A percentile compares a stretch with the other conserved stretches of the same genome.
Conservation (phyloP, 345 rosid species). For the Syzygium oleosum region DNA sequence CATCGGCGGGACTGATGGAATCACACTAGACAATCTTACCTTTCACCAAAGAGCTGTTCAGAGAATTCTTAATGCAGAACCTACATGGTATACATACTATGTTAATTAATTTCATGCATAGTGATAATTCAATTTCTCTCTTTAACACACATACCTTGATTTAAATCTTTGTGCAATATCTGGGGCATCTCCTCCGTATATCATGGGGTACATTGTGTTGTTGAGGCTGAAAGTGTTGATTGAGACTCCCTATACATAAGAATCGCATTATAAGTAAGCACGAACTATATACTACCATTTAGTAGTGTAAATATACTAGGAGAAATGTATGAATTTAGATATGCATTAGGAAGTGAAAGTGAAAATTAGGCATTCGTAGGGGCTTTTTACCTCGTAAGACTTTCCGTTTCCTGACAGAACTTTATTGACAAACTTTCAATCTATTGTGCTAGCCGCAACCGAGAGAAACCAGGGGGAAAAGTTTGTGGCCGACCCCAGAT, state of each 20-base stretch:
- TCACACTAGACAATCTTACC: slow-evolving; percentile 30
- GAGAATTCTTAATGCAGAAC: too few species aligned
- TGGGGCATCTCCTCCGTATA: slow-evolving; percentile 5
- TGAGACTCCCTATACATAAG: not conserved
- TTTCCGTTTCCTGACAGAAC: slow-evolving; percentile 28
- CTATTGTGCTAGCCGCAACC: slow-evolving; percentile 28
- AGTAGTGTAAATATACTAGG: too few species aligned
- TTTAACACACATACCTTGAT: slow-evolving; percentile 10
- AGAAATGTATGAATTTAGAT: too few species aligned
- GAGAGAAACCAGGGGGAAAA: slow-evolving; percentile 24
- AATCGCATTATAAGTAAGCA: too few species aligned
- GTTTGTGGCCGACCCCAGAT: not conserved
- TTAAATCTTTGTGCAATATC: slow-evolving; percentile 3
- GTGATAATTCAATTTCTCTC: not conserved
- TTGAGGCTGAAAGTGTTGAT: slow-evolving; percentile 6
- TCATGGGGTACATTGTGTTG: not conserved
- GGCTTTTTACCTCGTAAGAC: slow-evolving; percentile 4
- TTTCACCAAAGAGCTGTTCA: too few species aligned
- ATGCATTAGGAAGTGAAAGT: too few species aligned
- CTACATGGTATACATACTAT: too few species aligned
- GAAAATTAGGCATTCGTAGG: too few species aligned
- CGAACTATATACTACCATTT: too few species aligned
- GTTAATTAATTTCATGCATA: too few species aligned
- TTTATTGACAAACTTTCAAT: slow-evolving; percentile 16
- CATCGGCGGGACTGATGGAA: not conserved